Evolutionary conservation across 164 flowering plant genomes (phyloP).

Genomic region (Dillenia suffruticosa): DNA sequence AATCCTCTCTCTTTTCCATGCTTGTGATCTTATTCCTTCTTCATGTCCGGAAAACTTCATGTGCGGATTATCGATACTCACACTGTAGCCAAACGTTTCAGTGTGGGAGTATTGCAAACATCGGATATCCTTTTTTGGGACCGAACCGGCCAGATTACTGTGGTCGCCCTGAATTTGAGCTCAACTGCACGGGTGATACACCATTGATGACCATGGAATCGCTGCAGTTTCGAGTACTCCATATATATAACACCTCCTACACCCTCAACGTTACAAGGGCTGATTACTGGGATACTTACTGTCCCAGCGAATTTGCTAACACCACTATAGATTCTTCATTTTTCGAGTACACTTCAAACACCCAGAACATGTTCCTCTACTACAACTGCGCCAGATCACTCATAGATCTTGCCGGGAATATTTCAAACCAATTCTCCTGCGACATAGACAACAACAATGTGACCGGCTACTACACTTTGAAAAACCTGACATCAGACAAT

Average conservation of each 20-base stretch:
- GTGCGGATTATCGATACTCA: constrained; percentile 9
- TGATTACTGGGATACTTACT: constrained; percentile 17
- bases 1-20: neutral
- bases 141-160: constrained; percentile 24
- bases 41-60: neutral
- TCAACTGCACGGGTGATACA: constrained; percentile 19
- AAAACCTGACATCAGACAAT: too few species aligned
- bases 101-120: constrained; percentile 18
- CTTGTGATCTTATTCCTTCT: constrained; percentile 1
- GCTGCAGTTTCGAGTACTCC: constrained; percentile 17
- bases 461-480: too few species aligned
- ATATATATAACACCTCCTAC: neutral
- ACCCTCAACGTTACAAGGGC: constrained; percentile 23
- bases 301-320: constrained; percentile 7
- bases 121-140: constrained; percentile 46
- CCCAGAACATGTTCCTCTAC: constrained; percentile 19
- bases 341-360: constrained; percentile 1
- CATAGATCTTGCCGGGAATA: too few species aligned
- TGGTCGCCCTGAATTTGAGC: constrained; percentile 31
- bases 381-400: constrained; percentile 13
- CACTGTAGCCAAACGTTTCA: constrained; percentile 17
- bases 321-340: constrained; percentile 10
- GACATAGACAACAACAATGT: too few species aligned
- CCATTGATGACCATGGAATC: constrained; percentile 13
- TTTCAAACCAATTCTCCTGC: too few species aligned